phyloP scores from a whole-genome alignment of 2,329 filamentous ascomycete species.

The Blastomyces percursus region DNA sequence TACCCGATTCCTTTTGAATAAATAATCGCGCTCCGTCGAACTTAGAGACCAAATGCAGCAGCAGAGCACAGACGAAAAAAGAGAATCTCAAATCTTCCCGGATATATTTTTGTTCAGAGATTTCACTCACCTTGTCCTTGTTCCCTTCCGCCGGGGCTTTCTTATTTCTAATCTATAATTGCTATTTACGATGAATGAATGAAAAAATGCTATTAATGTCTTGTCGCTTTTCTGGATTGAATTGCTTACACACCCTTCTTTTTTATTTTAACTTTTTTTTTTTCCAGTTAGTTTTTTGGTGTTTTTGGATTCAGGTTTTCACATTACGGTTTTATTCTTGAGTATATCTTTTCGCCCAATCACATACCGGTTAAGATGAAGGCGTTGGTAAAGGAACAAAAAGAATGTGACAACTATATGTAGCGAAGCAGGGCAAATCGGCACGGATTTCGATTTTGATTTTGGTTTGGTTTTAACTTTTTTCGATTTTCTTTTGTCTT shows the following conservation, averaged over 20 bases:
- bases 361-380: not conserved
- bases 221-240: not conserved
- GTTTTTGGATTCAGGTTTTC: not conserved
- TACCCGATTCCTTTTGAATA: not conserved
- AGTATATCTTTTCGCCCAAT: not conserved
- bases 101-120: not conserved
- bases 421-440: not conserved
- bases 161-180: not conserved
- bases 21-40: not conserved
- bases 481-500: too few species aligned
- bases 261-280: not conserved
- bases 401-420: not conserved
- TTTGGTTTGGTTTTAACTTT: too few species aligned
- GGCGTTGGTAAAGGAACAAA: not conserved
- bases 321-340: not conserved
- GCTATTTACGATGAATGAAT: not conserved
- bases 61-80: not conserved
- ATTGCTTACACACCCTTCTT: not conserved
- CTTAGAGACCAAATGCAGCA: not conserved
- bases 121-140: not conserved
- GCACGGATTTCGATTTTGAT: not conserved
- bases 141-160: too few species aligned
- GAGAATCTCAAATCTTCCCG: not conserved
- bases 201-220: not conserved
- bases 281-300: not conserved